Evolutionary conservation across 345 rosid species (phyloP).

Genomic region (Citrus maxima): DNA sequence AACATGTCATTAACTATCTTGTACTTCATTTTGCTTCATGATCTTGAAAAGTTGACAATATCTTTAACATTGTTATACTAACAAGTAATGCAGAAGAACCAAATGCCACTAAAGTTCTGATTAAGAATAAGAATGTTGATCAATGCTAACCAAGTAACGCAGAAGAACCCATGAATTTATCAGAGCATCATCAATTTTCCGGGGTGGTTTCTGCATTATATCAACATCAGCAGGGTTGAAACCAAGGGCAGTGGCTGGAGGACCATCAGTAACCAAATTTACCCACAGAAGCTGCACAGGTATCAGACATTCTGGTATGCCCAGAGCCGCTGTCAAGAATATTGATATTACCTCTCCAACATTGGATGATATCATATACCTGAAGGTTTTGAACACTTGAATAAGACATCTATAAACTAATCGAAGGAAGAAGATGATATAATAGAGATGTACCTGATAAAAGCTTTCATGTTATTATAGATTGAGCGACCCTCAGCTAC

Average conservation of each 20-base stretch:
- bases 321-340: constrained; percentile 83
- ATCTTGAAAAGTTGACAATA: background rate
- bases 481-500: constrained; percentile 93
- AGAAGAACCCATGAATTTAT: constrained; percentile 72
- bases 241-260: constrained; percentile 97
- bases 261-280: constrained; percentile 93
- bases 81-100: background rate
- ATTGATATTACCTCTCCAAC: constrained; percentile 92
- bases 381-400: constrained; percentile 26
- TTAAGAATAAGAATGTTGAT: background rate
- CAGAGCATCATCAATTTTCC: constrained; percentile 74
- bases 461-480: constrained; percentile 91
- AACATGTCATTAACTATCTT: background rate
- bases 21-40: background rate
- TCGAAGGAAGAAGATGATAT: background rate
- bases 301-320: constrained; percentile 89
- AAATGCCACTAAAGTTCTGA: background rate
- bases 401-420: background rate
- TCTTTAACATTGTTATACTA: background rate
- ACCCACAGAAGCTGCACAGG: constrained; percentile 98
- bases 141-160: constrained; percentile 62
- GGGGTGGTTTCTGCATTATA: constrained; percentile 80
- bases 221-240: constrained; percentile 91
- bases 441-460: constrained; percentile 54
- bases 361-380: constrained; percentile 97